phyloP scores from a whole-genome alignment of 208 protist species.

The Crithidia thermophila region DNA sequence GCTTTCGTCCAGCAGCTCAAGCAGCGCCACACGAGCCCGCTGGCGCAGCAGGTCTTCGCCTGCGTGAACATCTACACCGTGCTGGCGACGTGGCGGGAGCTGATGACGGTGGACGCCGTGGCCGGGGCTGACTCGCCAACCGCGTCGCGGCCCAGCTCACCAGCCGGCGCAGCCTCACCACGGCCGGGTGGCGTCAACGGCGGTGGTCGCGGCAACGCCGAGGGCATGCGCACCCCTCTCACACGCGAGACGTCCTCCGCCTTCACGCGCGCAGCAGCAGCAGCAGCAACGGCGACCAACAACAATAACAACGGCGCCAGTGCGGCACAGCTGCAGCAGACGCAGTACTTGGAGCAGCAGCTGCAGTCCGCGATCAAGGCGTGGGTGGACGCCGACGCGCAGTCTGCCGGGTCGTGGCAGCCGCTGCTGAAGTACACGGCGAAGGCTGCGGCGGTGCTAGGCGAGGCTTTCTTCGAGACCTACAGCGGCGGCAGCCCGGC shows the following conservation, averaged over 20 bases:
- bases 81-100: slow-evolving; percentile 42
- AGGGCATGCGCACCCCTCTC: background rate
- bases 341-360: slow-evolving; percentile 34
- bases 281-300: background rate
- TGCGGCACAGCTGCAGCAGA: slow-evolving; percentile 5
- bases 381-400: slow-evolving; percentile 47
- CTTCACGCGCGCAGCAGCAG: no score
- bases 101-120: slow-evolving; percentile 16
- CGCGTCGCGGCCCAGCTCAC: slow-evolving; percentile 1
- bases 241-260: slow-evolving; percentile 1
- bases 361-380: slow-evolving; percentile 34
- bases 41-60: slow-evolving; percentile 66
- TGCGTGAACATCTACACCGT: slow-evolving; percentile 65
- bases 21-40: slow-evolving; percentile 45
- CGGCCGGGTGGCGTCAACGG: background rate
- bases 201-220: background rate
- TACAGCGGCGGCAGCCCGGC: background rate
- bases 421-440: slow-evolving; percentile 40
- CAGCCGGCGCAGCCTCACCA: background rate
- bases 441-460: slow-evolving; percentile 35
- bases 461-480: slow-evolving; percentile 45
- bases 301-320: background rate
- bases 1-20: slow-evolving; percentile 47
- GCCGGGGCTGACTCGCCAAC: background rate
- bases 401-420: slow-evolving; percentile 22